These are phyloP conservation scores for Starmerella tilneyi DNA, from an alignment of 805 yeast species.

Conservation along the genomic window DNA sequence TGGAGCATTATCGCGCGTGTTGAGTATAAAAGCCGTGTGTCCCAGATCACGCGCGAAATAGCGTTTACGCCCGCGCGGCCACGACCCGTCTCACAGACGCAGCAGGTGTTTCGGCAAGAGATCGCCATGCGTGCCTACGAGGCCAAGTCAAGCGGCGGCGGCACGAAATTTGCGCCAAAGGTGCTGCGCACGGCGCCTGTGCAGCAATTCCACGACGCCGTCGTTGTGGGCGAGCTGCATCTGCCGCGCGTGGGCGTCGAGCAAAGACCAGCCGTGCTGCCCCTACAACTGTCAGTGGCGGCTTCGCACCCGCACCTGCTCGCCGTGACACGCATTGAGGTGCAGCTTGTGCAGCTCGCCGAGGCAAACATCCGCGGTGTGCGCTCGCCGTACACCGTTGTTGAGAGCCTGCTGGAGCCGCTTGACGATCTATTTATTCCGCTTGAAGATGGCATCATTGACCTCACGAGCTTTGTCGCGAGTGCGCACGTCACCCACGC, in stretches of 20 bases:
- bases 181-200: slow-evolving; percentile 3
- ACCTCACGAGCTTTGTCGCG: slow-evolving; percentile 11
- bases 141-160: not conserved
- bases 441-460: slow-evolving; percentile 1
- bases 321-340: slow-evolving; percentile 1
- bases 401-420: slow-evolving; percentile 2
- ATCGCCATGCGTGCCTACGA: slow-evolving; percentile 2
- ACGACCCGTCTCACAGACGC: not conserved
- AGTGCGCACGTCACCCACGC: slow-evolving; percentile 7
- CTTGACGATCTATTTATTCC: not conserved
- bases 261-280: slow-evolving; percentile 8
- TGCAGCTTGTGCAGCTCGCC: slow-evolving; percentile 7
- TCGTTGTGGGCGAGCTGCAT: slow-evolving; percentile 7
- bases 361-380: slow-evolving; percentile 4
- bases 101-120: not conserved
- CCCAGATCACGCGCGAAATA: slow-evolving; percentile 4
- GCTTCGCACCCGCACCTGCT: slow-evolving; percentile 9
- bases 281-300: slow-evolving; percentile 9
- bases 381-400: not conserved
- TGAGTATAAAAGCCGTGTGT: slow-evolving; percentile 3
- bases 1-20: slow-evolving; percentile 14
- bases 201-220: slow-evolving; percentile 5
- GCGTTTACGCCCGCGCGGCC: slow-evolving; percentile 14
- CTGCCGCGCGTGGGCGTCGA: slow-evolving; percentile 9
- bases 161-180: not conserved